Evolutionary conservation across 2,329 filamentous ascomycete species (phyloP), one percentile per base, ranked within the genome.

Genomic region (Phyllosticta citriasiana): DNA sequence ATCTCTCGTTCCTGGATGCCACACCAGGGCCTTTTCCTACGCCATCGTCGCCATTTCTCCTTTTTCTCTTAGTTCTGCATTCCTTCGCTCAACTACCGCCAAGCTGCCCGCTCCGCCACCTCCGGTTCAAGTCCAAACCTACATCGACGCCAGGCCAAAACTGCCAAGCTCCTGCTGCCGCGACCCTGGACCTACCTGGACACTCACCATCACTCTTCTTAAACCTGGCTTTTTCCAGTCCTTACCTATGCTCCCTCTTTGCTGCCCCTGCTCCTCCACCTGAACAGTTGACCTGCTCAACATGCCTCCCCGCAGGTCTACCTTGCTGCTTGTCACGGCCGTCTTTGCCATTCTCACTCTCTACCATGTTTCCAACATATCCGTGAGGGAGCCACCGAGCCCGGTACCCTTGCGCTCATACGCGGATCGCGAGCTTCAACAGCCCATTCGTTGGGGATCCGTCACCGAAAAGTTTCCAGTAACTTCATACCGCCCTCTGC

Each of bases 401-500:
- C 30, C 69, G 63, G 50, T 62, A 57, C 47, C 71, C 65, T 27
- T 69, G 69, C 2, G 72, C 69, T 8, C 63, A 33, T 57, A 50
- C 53, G 57, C 59, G 10, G 54, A 40, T 65, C 61, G 58, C 66
- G 51, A 57, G n/a, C 35, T 73, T 51, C 64, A 66, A n/a, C 59
- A 66, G 12, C 71, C 71, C 16, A 63, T 74, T 22, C 55, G 33
- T 57, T 75, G 72, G 73, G 72, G 69, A 57, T 64, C 70, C 25
- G 60, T 74, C 12, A 67, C 69, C 4, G 62, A 67, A 25, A 68
- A 65, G 16, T 68, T 72, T 53, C 70, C 73, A 1, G 65, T 75
- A 6, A 59, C 69, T 5, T 71, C 69, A 12, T 68, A 69, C 12
- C 68, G 69, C 3, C 47, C 69, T 9, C 64, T 76, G 19, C 74